Evolutionary conservation across 2,329 filamentous ascomycete genomes (phyloP), one percentile per base, ranked within the genome.

Genomic region (Volutella citrinella): DNA sequence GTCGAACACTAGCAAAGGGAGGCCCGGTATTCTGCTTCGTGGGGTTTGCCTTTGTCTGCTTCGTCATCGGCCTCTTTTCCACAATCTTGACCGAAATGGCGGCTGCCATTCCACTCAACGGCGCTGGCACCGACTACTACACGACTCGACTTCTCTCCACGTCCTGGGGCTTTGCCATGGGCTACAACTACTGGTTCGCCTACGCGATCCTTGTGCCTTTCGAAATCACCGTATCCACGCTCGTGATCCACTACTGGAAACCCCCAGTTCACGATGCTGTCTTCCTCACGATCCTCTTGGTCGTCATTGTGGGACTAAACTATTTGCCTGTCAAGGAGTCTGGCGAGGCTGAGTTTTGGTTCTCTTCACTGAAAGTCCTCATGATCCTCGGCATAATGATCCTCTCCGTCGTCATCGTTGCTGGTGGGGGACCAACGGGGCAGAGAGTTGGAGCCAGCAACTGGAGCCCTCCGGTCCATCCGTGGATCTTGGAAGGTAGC

Each of bases 281-380:
- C 10, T 82, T 74, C 70, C 78, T 82, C 41, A 66, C 72, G 31
- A 63, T 80, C 23, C 67, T 78, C 34, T 60, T 77, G n/a, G 22
- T 72, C 18, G 65, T 78, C 30, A 71, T 73, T 38, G 56, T 78
- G n/a, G 40, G 64, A 12, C 64, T 78, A 38, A 79, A 78, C 55
- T 71, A 76, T 44, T 65, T 76, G 31, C 70, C 72, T 30, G 71
- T 79, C 15, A 63, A 64, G 15, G 64, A 74, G 46, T 80, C 78
- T 45, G 77, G 77, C 23, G 77, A 81, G 55, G 69, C 74, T 26
- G 77, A 81, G 51, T 80, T 81, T 54, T 74, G 73, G 66, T 78
- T 80, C 41, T 72, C 75, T 10, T 70, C 66, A 19, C 66, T 80
- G 56, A 82, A 82, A 56, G 64, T 81, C 22, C 62, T 78, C 40